A percentile compares a stretch with the other conserved stretches of the same genome.
Evolutionary conservation across 345 rosid genomes (phyloP).

Genomic region (Eucalyptus pumila): DNA sequence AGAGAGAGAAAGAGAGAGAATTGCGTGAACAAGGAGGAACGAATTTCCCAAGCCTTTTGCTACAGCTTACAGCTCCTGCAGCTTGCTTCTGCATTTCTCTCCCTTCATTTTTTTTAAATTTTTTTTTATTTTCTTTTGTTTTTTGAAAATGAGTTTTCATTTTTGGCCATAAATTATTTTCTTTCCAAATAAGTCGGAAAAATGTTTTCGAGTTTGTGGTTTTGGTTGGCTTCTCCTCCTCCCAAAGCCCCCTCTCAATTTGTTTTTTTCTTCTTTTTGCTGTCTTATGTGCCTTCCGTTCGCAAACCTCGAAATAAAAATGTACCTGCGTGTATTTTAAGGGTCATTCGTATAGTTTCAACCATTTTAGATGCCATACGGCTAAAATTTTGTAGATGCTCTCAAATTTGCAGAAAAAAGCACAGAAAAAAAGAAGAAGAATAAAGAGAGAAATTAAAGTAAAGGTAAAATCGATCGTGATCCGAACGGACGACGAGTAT

Average conservation of each 20-base stretch:
- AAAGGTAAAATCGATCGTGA: background rate
- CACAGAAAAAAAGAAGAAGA: accelerated
- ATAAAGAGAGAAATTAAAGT: accelerated
- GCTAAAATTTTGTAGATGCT: background rate
- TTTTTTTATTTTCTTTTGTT: no score
- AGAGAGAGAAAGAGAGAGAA: background rate
- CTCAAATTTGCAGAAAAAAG: background rate
- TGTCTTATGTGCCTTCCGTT: accelerated
- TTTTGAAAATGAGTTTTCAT: background rate
- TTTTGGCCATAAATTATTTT: background rate
- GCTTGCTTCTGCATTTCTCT: background rate
- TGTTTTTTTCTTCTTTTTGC: background rate
- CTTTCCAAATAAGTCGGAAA: background rate
- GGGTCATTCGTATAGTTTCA: background rate
- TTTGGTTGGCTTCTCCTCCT: accelerated
- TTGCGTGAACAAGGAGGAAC: background rate
- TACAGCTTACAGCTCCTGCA: background rate
- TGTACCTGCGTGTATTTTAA: accelerated
- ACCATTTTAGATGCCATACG: background rate
- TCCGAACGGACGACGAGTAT: background rate
- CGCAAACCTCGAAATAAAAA: background rate
- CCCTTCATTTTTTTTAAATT: background rate
- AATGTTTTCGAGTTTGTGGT: accelerated
- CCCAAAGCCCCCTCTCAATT: background rate
- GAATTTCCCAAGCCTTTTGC: background rate